A percentile compares a stretch with the other conserved stretches of the same genome.
Evolutionary conservation across 2,329 filamentous ascomycete species (phyloP).

Genomic region (Cordyceps cateniannulata): DNA sequence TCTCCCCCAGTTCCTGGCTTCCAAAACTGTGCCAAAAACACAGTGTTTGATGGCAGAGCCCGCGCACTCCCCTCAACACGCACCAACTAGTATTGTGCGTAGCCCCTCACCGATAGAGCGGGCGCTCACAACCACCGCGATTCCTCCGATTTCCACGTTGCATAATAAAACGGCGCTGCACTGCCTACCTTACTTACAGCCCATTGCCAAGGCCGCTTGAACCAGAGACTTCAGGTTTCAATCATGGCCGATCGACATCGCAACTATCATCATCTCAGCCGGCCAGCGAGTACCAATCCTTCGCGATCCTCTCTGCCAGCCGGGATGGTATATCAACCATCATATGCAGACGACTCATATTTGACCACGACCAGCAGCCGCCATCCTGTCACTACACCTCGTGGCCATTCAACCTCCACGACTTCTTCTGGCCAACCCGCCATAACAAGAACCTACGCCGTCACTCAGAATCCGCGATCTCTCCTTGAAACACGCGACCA

Average conservation of each 20-base stretch:
- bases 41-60: not conserved
- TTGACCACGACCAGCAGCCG: conserved; percentile 39
- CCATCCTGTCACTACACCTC: conserved; percentile 25
- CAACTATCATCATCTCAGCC: conserved; percentile 32
- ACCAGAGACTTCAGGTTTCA: not conserved
- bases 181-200: no score
- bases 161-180: not conserved
- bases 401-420: conserved; percentile 27
- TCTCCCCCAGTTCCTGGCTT: no score
- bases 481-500: conserved; percentile 42
- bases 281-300: conserved; percentile 40
- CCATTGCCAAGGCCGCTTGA: not conserved
- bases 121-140: not conserved
- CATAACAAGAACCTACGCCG: conserved; percentile 50
- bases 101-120: not conserved
- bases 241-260: conserved; percentile 44
- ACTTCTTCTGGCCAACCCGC: conserved; percentile 32
- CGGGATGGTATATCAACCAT: conserved; percentile 41
- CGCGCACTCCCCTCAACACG: not conserved
- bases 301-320: conserved; percentile 49
- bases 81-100: not conserved
- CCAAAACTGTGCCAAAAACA: not conserved
- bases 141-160: not conserved
- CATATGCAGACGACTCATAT: conserved; percentile 49
- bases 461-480: conserved; percentile 44